Conservation (phyloP, 768 basidiomycete genomes). For the Auricularia sp. region DNA sequence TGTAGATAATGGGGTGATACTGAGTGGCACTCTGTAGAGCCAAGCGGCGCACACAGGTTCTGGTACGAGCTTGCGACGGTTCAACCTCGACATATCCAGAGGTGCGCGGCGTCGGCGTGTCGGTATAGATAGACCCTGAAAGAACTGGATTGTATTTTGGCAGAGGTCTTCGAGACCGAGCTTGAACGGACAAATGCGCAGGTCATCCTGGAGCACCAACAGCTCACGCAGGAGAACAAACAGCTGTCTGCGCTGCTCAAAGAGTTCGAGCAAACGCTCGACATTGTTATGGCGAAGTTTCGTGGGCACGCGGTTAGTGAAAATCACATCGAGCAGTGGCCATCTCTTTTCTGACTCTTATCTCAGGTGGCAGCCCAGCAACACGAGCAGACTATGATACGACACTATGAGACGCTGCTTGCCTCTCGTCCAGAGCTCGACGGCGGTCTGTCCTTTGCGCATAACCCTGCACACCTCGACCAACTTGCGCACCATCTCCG, state of each 20-base stretch:
- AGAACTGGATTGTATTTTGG: background rate
- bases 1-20: no score
- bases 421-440: background rate
- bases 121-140: background rate
- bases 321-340: constrained; percentile 21
- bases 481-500: constrained; percentile 63
- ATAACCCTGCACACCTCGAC: constrained; percentile 31
- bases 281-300: constrained; percentile 95
- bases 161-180: constrained; percentile 89
- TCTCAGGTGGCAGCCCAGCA: constrained; percentile 79
- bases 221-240: constrained; percentile 87
- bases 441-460: background rate
- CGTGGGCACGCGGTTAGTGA: constrained; percentile 67
- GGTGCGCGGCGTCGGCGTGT: constrained; percentile 32
- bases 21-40: constrained; percentile 34
- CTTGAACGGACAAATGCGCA: constrained; percentile 84
- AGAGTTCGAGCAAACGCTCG: constrained; percentile 91
- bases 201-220: constrained; percentile 88
- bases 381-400: constrained; percentile 76
- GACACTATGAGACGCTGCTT: constrained; percentile 83
- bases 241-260: constrained; percentile 81
- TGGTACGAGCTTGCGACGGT: constrained; percentile 71
- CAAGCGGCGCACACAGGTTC: constrained; percentile 63
- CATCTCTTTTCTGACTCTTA: background rate
- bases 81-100: constrained; percentile 81